phyloP scores from a whole-genome alignment of 345 rosid species.

The Boechera stricta region DNA sequence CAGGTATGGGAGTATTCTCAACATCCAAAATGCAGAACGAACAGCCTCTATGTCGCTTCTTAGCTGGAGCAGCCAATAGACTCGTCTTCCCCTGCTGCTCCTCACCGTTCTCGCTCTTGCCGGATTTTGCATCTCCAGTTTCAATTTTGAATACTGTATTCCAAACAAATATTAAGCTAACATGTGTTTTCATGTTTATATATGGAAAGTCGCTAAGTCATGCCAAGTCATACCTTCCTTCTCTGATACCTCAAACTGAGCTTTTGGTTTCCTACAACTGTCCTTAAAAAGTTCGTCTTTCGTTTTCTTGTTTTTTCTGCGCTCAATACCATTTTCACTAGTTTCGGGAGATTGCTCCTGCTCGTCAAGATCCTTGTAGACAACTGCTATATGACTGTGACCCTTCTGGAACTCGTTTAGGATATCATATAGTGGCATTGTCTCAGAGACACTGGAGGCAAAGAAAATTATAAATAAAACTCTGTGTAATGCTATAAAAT shows the following conservation, averaged over 20 bases:
- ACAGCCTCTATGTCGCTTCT: conserved; percentile 90
- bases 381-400: conserved; percentile 96
- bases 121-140: conserved; percentile 44
- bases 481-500: not conserved
- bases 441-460: conserved; percentile 70
- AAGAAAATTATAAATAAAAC: not conserved
- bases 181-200: conserved; percentile 14
- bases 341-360: conserved; percentile 48
- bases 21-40: conserved; percentile 88
- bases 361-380: conserved; percentile 69
- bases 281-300: conserved; percentile 53
- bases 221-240: conserved; percentile 53
- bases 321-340: conserved; percentile 48
- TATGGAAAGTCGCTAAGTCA: not conserved
- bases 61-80: conserved; percentile 64
- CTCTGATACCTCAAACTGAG: conserved; percentile 46
- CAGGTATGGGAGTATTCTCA: conserved; percentile 70
- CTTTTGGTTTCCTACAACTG: conserved; percentile 62
- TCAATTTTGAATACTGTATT: conserved; percentile 48
- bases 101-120: conserved; percentile 53
- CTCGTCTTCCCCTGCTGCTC: conserved; percentile 55
- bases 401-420: conserved; percentile 97
- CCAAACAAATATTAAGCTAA: not conserved
- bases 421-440: conserved; percentile 90
- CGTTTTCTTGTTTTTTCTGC: conserved; percentile 41